Conservation (phyloP, 2,329 filamentous ascomycete species). For the Dothideomycetes sp. region DNA sequence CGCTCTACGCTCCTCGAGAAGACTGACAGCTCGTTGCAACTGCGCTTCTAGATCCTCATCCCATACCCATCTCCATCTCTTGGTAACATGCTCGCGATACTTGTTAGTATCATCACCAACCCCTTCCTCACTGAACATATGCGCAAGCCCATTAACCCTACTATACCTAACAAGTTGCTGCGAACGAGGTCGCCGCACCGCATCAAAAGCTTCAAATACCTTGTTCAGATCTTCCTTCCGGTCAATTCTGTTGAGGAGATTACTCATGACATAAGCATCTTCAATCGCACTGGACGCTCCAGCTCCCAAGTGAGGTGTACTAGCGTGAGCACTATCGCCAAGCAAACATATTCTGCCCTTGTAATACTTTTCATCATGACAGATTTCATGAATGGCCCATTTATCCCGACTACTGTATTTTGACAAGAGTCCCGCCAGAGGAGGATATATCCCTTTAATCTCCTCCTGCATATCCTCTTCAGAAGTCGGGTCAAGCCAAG, state of each 20-base stretch:
- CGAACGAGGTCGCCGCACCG: constrained; percentile 30
- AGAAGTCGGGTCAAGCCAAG: constrained; percentile 33
- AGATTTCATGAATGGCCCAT: constrained; percentile 42
- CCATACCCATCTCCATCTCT: constrained; percentile 33
- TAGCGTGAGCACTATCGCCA: constrained; percentile 50
- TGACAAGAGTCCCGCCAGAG: constrained; percentile 29
- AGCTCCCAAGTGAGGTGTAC: constrained; percentile 46
- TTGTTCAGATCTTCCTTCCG: constrained; percentile 20
- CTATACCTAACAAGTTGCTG: constrained; percentile 33
- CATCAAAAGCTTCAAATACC: constrained; percentile 33
- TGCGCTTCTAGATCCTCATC: constrained; percentile 22
- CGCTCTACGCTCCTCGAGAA: no score
- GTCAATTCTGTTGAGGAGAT: constrained; percentile 26
- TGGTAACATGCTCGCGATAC: constrained; percentile 23
- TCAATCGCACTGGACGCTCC: constrained; percentile 50
- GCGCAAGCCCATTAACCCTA: constrained; percentile 30
- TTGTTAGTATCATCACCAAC: constrained; percentile 28
- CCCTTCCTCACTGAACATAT: constrained; percentile 30
- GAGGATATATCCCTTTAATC: constrained; percentile 35
- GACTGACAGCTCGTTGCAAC: not conserved
- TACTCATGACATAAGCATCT: constrained; percentile 40
- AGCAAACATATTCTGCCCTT: constrained; percentile 34
- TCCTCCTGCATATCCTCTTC: constrained; percentile 33
- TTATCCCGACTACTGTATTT: constrained; percentile 41
- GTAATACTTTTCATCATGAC: constrained; percentile 32